Evolutionary conservation across 768 basidiomycete genomes (phyloP).

Genomic region (Russula virescens): DNA sequence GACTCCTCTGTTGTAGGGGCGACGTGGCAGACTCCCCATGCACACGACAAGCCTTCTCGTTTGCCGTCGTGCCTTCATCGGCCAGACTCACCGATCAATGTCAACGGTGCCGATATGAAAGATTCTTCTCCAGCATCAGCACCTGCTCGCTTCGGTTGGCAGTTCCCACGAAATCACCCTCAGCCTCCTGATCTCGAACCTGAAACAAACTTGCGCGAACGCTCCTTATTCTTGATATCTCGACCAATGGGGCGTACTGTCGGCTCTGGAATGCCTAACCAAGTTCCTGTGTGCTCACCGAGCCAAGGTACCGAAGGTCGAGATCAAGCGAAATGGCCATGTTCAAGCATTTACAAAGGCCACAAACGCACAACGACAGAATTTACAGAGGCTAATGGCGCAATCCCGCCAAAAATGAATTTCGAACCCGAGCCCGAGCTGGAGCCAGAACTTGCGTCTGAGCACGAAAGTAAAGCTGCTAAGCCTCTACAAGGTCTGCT

Average conservation of each 20-base stretch:
- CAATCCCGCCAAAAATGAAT: too few species aligned
- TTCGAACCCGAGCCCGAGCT: conserved; percentile 13
- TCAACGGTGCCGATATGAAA: too few species aligned
- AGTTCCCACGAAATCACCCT: too few species aligned
- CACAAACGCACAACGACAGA: conserved; percentile 29
- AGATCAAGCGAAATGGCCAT: conserved; percentile 18
- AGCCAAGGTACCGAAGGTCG: conserved; percentile 30
- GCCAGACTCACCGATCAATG: too few species aligned
- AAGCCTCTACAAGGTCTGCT: conserved; percentile 12
- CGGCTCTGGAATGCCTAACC: conserved; percentile 34
- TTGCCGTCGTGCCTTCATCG: not conserved
- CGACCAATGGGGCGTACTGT: too few species aligned
- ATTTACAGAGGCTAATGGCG: too few species aligned
- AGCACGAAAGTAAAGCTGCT: not conserved
- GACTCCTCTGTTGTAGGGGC: too few species aligned
- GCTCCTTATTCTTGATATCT: conserved; percentile 24
- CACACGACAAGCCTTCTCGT: conserved; percentile 1
- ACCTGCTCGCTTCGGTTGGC: too few species aligned
- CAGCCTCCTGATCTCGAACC: conserved; percentile 39
- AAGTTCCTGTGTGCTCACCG: conserved; percentile 43
- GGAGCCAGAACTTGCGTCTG: conserved; percentile 1
- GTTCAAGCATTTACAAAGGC: conserved; percentile 26
- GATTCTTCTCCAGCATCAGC: too few species aligned
- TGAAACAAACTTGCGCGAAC: conserved; percentile 30
- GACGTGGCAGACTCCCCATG: too few species aligned